These are phyloP conservation scores for Neocallimastix lanati DNA, from an alignment of 192 early-diverging fungal species.

Conservation along the genomic window DNA sequence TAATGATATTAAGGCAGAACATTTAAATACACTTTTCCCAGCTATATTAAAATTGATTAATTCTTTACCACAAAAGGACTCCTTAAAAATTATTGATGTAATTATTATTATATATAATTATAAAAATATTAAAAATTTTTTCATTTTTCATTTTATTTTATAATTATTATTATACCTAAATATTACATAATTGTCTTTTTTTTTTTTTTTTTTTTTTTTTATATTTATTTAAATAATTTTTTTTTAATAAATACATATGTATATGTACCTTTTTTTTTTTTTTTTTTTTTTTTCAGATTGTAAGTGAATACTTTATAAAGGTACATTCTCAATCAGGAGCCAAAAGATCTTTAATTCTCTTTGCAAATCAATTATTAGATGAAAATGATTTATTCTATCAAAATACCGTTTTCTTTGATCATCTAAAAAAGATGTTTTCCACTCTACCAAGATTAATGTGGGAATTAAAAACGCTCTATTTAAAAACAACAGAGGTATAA, in stretches of 20 bases:
- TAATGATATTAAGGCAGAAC: neutral
- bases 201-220: too few relatives aligned
- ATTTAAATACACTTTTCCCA: neutral
- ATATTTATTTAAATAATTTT: too few relatives aligned
- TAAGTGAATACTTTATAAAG: neutral
- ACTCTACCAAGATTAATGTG: neutral
- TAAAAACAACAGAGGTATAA: neutral
- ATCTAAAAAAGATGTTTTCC: neutral
- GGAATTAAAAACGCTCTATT: neutral
- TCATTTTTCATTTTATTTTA: too few relatives aligned
- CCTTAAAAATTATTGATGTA: neutral
- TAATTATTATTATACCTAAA: too few relatives aligned
- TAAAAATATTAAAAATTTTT: too few relatives aligned
- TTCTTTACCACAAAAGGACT: neutral
- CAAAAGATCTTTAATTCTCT: neutral
- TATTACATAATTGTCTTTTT: too few relatives aligned
- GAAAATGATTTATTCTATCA: neutral
- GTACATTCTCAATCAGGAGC: neutral
- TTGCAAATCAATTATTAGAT: neutral
- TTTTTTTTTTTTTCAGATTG: neutral
- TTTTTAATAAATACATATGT: too few relatives aligned
- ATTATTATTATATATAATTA: neutral
- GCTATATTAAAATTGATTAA: neutral
- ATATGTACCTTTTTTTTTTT: too few relatives aligned
- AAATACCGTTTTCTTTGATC: neutral